Conservation (phyloP, 176 grass and related monocot genomes). For the Otatea glauca region DNA sequence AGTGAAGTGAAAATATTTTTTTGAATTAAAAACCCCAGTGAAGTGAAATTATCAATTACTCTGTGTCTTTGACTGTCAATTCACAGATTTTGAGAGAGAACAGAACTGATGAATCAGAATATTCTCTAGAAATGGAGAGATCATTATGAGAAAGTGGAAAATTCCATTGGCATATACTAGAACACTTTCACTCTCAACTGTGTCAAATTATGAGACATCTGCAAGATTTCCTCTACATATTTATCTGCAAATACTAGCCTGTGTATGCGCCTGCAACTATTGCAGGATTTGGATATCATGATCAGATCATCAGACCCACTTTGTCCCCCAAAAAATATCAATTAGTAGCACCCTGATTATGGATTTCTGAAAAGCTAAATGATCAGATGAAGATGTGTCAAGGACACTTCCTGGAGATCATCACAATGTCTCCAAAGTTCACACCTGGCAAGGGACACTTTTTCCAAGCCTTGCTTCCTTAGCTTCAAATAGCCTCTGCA, state of each 20-base stretch:
- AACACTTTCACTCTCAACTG: conserved; percentile 35
- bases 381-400: neutral
- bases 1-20: too few relatives aligned
- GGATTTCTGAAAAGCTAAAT: conserved; percentile 29
- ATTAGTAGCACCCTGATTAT: conserved; percentile 3
- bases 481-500: conserved; percentile 23
- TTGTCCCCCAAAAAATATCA: neutral
- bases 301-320: conserved; percentile 30
- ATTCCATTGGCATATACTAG: conserved; percentile 44
- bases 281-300: conserved; percentile 7
- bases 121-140: conserved; percentile 51
- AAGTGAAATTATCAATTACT: conserved; percentile 40
- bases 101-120: conserved; percentile 45
- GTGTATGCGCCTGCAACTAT: conserved; percentile 30
- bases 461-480: neutral
- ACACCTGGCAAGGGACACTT: conserved; percentile 22
- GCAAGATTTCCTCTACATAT: neutral
- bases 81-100: conserved; percentile 20
- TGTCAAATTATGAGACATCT: conserved; percentile 33
- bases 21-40: too few relatives aligned
- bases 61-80: conserved; percentile 41
- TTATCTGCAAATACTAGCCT: conserved; percentile 24
- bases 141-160: conserved; percentile 35
- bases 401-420: conserved; percentile 4
- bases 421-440: conserved; percentile 12